Evolutionary conservation across 2,329 filamentous ascomycete genomes (phyloP).

Genomic region (Phaeosphaeria sp.): DNA sequence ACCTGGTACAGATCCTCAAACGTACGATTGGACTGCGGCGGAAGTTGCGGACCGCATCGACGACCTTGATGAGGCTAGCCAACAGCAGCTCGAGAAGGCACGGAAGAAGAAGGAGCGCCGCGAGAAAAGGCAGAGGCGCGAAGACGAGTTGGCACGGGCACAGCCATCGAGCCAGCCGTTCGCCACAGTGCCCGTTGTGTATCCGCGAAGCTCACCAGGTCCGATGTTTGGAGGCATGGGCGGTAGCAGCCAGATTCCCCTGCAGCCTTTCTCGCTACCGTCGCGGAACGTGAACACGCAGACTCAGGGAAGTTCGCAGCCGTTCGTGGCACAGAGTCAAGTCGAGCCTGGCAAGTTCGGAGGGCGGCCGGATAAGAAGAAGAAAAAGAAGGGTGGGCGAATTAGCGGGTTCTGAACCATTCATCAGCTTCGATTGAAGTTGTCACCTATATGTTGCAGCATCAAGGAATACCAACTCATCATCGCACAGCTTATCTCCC

Average conservation of each 20-base stretch:
- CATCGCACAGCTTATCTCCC: no score
- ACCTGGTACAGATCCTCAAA: conserved; percentile 43
- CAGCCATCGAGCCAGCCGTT: conserved; percentile 29
- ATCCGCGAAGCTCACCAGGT: conserved; percentile 37
- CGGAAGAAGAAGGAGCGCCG: conserved; percentile 50
- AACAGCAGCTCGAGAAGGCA: conserved; percentile 46
- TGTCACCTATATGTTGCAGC: not conserved
- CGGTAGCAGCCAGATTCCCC: conserved; percentile 35
- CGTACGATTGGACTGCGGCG: conserved; percentile 51
- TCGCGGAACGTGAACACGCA: conserved; percentile 4
- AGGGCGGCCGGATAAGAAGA: conserved; percentile 40
- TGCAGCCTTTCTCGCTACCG: conserved; percentile 10
- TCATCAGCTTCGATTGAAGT: not conserved
- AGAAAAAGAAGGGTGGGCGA: conserved; percentile 43
- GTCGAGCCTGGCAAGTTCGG: conserved; percentile 45
- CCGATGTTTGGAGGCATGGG: conserved; percentile 24
- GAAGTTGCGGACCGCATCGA: conserved; percentile 38
- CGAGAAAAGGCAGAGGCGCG: conserved; percentile 50
- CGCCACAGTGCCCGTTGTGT: conserved; percentile 1
- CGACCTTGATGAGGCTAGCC: conserved; percentile 41
- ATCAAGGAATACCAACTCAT: no score
- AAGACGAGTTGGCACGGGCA: conserved; percentile 38
- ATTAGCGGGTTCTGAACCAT: conserved; percentile 38
- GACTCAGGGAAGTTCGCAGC: conserved; percentile 10
- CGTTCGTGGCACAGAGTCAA: conserved; percentile 34